Evolutionary conservation across 192 early-diverging fungal genomes (phyloP), one percentile per base, ranked within the genome.

Genomic region (Coemansia sp.): DNA sequence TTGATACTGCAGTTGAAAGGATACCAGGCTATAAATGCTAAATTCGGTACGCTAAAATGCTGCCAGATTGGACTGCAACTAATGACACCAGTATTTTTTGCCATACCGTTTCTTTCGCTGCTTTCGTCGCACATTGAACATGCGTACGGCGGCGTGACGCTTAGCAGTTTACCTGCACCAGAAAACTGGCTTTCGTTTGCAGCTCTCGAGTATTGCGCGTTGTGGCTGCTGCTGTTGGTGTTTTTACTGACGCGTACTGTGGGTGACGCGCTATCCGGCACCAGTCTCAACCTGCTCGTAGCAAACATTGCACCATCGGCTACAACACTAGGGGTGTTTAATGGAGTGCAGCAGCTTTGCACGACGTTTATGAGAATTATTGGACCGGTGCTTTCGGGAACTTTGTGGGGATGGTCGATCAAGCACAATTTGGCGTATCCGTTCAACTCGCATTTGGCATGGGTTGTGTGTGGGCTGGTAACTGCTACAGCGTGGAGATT

Each of bases 1-100:
- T 22, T 86, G n/a, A 70, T 79, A 22, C 47, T 83, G 15, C 87
- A 88, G 60, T 68, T 88, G 1, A 48, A 82, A 1, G 23, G 69
- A 0, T 85, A 85, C 21, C 85, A 83, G 8, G 54, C 69, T 0
- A 49, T 84, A 2, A 73, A 68, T 10, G 53, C 65, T 12, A 72
- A 67, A 37, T 73, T 81, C 27, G 84, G 84, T 0, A 29, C 35
- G 0, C 50, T 62, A 2, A 19, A 19, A 14, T 62, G 60, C 49
- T 62, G 17, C 49, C 48, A 53, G 29, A 32, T 37, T 4, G 60
- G 60, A 2, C 27, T 39, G 19, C n/a, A 14, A 17, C 9, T 52
- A 19, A 38, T 41, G 35, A 38, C 17, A 9, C 60, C 67, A 15
- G 56, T 62, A 6, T 61, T 41, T 21, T n/a, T 69, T 0, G 27